A percentile compares a stretch with the other conserved stretches of the same genome.
Conservation (phyloP, 1,139 yeast genomes). For the Geotrichum histeridarum region DNA sequence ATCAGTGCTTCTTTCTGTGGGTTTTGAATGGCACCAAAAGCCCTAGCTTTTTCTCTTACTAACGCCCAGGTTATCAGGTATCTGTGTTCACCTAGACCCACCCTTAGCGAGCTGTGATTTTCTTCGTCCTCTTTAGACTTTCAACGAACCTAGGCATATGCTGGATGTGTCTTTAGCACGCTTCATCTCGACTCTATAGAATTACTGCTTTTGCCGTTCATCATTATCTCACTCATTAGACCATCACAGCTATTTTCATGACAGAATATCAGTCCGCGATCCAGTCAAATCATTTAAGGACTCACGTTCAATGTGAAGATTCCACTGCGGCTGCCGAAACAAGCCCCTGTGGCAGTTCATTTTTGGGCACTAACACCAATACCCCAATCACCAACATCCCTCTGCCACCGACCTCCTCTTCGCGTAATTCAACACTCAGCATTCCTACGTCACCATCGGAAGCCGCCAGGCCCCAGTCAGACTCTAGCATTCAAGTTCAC, state of each 20-base stretch:
- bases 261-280: constrained; percentile 7
- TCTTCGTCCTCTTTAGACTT: too few relatives aligned
- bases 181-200: too few relatives aligned
- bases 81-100: too few relatives aligned
- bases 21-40: too few relatives aligned
- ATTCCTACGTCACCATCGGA: background rate
- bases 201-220: background rate
- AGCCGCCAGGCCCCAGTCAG: background rate
- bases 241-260: constrained; percentile 5
- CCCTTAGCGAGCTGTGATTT: too few relatives aligned
- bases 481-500: background rate
- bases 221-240: background rate
- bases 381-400: constrained; percentile 10
- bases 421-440: background rate
- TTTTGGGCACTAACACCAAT: constrained; percentile 1
- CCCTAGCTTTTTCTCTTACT: too few relatives aligned
- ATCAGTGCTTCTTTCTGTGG: too few relatives aligned
- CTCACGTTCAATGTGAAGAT: background rate
- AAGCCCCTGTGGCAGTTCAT: constrained; percentile 5
- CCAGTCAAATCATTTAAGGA: background rate
- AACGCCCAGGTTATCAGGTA: too few relatives aligned
- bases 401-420: constrained; percentile 3
- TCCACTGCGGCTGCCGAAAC: background rate
- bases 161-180: too few relatives aligned
- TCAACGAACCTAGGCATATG: too few relatives aligned